Evolutionary conservation across 1,284 basidiomycete genomes (phyloP), one percentile per base, ranked within the genome.

Genomic region (Ganoderma boninense): DNA sequence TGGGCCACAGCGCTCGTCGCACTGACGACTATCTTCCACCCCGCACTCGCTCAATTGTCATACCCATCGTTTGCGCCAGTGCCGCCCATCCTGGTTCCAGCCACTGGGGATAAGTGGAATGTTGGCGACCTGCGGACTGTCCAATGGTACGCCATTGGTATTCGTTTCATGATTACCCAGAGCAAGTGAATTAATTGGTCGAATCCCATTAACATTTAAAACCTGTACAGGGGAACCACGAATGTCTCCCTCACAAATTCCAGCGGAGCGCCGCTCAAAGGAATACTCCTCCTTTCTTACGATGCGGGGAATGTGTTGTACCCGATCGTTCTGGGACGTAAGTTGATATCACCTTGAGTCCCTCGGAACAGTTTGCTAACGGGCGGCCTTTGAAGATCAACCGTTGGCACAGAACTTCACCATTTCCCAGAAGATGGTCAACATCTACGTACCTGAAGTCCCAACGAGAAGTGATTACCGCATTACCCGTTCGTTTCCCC

Each of bases 371-470:
- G 13, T 14, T 8, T 54, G n/a, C 60, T 67, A 60, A 49, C 20
- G 13, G 14, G 4, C 23, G 1, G n/a, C 3, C 23, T 20, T 29
- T 29, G 26, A 49, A 54, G 49, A 52, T 54, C 49, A 64, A n/a
- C 43, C n/a, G 13, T 38, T 64, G 11, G 63, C 63, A 20, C 38
- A 49, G 26, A 52, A 26, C 18, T 64, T 64, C 35, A 35, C 49
- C 4, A 38, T 64, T 35, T 42, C 49, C 4, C 63, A 64, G 49
- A 52, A 38, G 49, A 54, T 64, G 35, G 63, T 64, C 44, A 64
- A 64, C 49, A 40, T 64, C 20, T 54, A 54, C 18, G 63, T 64
- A 35, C 63, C 63, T 13, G 63, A 56, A 40, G 49, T 64, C n/a
- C 63, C 46, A 16, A 64, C 63, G 3, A 32, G 63, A 26, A 49